Percentiles rank a stretch among this genome's conserved stretches.
These are phyloP conservation scores for Colletotrichum gigasporum DNA, from an alignment of 2,329 filamentous ascomycete species.

Conservation along the genomic window DNA sequence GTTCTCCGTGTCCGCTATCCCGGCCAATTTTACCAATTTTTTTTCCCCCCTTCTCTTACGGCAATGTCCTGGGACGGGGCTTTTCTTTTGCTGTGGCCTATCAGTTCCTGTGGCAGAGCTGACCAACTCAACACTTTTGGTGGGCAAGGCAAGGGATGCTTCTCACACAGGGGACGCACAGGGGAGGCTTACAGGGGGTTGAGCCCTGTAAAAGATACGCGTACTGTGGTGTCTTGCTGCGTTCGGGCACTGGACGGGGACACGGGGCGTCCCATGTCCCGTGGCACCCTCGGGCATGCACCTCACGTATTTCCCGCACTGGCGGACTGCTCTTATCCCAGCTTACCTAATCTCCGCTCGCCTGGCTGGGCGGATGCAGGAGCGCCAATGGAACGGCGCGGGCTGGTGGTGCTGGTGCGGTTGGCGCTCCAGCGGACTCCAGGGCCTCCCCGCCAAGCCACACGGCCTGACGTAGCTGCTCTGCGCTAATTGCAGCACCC, in stretches of 20 bases:
- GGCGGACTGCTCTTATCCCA: too few species aligned
- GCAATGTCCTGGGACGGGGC: not conserved
- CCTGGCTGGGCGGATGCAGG: too few species aligned
- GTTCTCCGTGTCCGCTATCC: not conserved
- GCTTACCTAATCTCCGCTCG: too few species aligned
- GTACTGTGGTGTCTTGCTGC: too few species aligned
- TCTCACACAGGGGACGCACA: not conserved
- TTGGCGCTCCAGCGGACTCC: not conserved
- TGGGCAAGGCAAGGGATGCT: constrained; percentile 12
- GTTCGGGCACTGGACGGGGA: not conserved
- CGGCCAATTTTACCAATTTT: too few species aligned
- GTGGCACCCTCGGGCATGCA: too few species aligned
- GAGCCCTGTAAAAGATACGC: not conserved
- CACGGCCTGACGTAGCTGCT: constrained; percentile 23
- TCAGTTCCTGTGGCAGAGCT: not conserved
- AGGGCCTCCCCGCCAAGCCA: constrained; percentile 3
- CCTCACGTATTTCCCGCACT: too few species aligned
- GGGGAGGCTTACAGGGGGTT: not conserved
- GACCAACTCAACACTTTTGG: constrained; percentile 23
- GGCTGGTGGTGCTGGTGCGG: too few species aligned
- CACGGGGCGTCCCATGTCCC: not conserved
- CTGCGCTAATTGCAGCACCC: constrained; percentile 8
- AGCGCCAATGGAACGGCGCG: too few species aligned
- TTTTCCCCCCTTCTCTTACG: not conserved
- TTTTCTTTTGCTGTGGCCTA: not conserved